These are phyloP conservation scores for Telopea speciosissima DNA, from an alignment of 177 flowering plant species.

Conservation along the genomic window DNA sequence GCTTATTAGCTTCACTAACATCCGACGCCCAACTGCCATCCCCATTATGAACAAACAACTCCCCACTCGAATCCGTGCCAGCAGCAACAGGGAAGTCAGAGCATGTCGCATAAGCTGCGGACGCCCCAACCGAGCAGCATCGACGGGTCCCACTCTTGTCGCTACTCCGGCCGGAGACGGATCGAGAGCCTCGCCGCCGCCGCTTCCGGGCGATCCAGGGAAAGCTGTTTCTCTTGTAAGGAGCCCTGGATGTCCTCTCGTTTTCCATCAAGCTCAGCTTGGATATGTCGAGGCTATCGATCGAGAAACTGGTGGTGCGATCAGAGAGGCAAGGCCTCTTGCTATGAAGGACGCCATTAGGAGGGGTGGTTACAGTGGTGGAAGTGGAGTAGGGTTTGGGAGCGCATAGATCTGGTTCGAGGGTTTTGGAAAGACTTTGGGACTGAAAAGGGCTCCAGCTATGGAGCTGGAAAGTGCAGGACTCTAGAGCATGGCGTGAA, in stretches of 20 bases:
- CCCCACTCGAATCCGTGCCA: constrained; percentile 94
- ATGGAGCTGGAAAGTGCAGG: constrained; percentile 68
- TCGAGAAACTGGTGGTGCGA: constrained; percentile 43
- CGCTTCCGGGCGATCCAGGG: constrained; percentile 53
- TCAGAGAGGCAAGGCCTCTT: constrained; percentile 58
- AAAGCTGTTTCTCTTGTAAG: constrained; percentile 18
- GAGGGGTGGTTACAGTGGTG: too few species aligned
- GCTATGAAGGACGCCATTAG: not conserved
- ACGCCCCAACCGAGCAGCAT: constrained; percentile 70
- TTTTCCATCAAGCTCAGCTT: constrained; percentile 60
- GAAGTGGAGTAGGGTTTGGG: constrained; percentile 14
- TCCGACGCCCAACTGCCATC: constrained; percentile 81
- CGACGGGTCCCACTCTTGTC: constrained; percentile 65
- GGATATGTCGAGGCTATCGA: constrained; percentile 61
- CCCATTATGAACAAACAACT: constrained; percentile 62
- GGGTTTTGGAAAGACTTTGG: constrained; percentile 24
- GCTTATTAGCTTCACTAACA: constrained; percentile 55
- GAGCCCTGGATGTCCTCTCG: constrained; percentile 13
- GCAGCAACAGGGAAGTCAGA: constrained; percentile 71
- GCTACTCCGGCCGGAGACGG: constrained; percentile 84
- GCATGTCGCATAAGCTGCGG: constrained; percentile 67
- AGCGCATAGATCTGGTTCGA: constrained; percentile 19
- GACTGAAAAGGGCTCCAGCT: constrained; percentile 67
- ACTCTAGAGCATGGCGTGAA: constrained; percentile 57
- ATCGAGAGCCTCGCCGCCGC: constrained; percentile 66